A percentile compares a stretch with the other conserved stretches of the same genome.
These are phyloP conservation scores for Stygiomarasmius scandens DNA, from an alignment of 1,284 basidiomycete species.

Conservation along the genomic window DNA sequence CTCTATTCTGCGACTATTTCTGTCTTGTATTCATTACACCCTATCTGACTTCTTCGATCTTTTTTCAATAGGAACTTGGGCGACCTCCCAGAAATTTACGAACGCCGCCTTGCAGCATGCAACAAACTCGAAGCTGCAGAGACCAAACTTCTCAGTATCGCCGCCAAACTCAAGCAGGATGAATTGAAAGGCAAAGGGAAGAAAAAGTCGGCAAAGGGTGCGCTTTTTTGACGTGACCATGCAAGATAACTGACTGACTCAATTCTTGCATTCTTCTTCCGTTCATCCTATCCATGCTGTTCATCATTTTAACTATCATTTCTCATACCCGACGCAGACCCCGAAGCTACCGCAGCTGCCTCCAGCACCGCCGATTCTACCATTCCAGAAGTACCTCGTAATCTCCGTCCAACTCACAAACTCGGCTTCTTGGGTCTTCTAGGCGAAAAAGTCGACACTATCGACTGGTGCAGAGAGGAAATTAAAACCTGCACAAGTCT, in stretches of 20 bases:
- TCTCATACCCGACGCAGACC: constrained; percentile 2
- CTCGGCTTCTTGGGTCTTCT: constrained; percentile 62
- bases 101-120: constrained; percentile 76
- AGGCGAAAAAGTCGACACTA: constrained; percentile 87
- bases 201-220: not conserved
- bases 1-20: not conserved
- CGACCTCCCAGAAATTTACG: constrained; percentile 81
- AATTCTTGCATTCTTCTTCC: no score
- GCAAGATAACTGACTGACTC: not conserved
- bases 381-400: constrained; percentile 51
- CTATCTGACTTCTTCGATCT: constrained; percentile 16
- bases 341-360: not conserved
- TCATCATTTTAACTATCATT: no score
- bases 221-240: not conserved
- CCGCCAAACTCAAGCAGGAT: constrained; percentile 64
- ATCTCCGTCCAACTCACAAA: constrained; percentile 81
- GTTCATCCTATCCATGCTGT: not conserved
- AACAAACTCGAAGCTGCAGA: constrained; percentile 87
- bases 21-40: no score
- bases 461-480: constrained; percentile 86
- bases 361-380: not conserved
- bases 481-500: constrained; percentile 56
- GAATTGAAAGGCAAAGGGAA: constrained; percentile 35
- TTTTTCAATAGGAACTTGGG: constrained; percentile 61
- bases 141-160: constrained; percentile 73